A percentile compares a stretch with the other conserved stretches of the same genome.
Conservation (phyloP, 805 yeast species). For the Kluyveromyces wickerhamii region DNA sequence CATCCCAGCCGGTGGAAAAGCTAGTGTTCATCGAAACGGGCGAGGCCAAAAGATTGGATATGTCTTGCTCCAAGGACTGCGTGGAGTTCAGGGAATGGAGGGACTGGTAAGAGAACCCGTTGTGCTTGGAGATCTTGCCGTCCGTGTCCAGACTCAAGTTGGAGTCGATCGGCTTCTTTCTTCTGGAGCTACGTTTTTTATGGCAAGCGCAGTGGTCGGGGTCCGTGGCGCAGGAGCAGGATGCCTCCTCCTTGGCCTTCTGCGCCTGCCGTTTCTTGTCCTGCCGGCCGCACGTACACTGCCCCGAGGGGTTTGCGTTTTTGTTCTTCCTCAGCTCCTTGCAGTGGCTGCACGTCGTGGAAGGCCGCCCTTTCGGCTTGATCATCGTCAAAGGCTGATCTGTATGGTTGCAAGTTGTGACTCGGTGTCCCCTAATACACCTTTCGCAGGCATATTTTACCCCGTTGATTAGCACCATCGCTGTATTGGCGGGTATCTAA, state of each 20-base stretch:
- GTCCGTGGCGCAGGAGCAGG: slow-evolving; percentile 13
- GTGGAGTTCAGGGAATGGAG: slow-evolving; percentile 28
- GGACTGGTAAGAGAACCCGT: slow-evolving; percentile 25
- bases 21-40: slow-evolving; percentile 19
- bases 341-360: slow-evolving; percentile 85
- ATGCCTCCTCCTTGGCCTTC: slow-evolving; percentile 27
- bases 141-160: neutral
- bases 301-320: slow-evolving; percentile 49
- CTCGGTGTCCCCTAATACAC: slow-evolving; percentile 94
- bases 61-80: slow-evolving; percentile 25
- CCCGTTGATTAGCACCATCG: slow-evolving; percentile 89
- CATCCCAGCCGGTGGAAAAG: slow-evolving; percentile 13
- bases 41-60: slow-evolving; percentile 19
- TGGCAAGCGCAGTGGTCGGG: slow-evolving; percentile 10
- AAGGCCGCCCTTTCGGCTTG: slow-evolving; percentile 94
- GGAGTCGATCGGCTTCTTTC: slow-evolving; percentile 5
- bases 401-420: slow-evolving; percentile 85
- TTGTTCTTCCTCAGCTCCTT: slow-evolving; percentile 63
- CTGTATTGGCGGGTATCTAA: too few relatives aligned
- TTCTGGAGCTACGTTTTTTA: slow-evolving; percentile 5
- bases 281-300: slow-evolving; percentile 63
- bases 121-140: slow-evolving; percentile 26
- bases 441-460: slow-evolving; percentile 94
- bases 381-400: slow-evolving; percentile 88
- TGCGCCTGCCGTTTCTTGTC: slow-evolving; percentile 33